Evolutionary conservation across 2,329 filamentous ascomycete species (phyloP).

Genomic region (Hortaea sp.): DNA sequence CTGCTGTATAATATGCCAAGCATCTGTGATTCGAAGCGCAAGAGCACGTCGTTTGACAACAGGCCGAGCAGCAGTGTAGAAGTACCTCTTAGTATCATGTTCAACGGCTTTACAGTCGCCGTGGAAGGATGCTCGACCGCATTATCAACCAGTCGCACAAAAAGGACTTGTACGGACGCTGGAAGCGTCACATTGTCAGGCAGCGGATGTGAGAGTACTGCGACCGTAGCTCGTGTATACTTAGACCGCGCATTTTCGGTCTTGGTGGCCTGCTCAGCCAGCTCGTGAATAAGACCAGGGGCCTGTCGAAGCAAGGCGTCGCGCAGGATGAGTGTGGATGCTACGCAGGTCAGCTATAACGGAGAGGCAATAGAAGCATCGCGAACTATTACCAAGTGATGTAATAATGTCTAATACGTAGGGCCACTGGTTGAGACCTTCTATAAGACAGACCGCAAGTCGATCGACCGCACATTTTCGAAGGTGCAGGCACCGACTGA

Average conservation of each 20-base stretch:
- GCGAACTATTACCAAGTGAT: slow-evolving; percentile 32
- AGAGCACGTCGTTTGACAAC: slow-evolving; percentile 17
- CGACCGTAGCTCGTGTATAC: slow-evolving; percentile 16
- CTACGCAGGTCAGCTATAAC: slow-evolving; percentile 1
- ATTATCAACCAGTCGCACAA: slow-evolving; percentile 21
- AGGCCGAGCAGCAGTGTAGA: slow-evolving; percentile 20
- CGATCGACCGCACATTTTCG: slow-evolving; percentile 41
- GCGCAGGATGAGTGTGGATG: slow-evolving; percentile 12
- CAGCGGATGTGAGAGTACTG: slow-evolving; percentile 21
- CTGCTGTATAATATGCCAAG: slow-evolving; percentile 22
- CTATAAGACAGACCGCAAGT: slow-evolving; percentile 37
- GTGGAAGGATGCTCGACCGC: slow-evolving; percentile 19
- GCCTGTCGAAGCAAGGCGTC: slow-evolving; percentile 23
- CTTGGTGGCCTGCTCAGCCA: slow-evolving; percentile 18
- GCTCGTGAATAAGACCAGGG: slow-evolving; percentile 20
- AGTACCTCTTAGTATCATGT: slow-evolving; percentile 23
- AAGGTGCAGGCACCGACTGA: slow-evolving; percentile 37
- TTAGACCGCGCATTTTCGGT: slow-evolving; percentile 7
- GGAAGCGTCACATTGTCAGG: slow-evolving; percentile 21
- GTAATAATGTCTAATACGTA: slow-evolving; percentile 41
- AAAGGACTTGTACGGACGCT: slow-evolving; percentile 22
- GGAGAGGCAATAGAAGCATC: neutral
- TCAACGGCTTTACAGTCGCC: slow-evolving; percentile 20
- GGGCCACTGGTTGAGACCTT: slow-evolving; percentile 41
- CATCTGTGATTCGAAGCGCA: slow-evolving; percentile 22